A percentile compares a stretch with the other conserved stretches of the same genome.
Evolutionary conservation across 768 basidiomycete genomes (phyloP).

Genomic region (Lentinula boryana): DNA sequence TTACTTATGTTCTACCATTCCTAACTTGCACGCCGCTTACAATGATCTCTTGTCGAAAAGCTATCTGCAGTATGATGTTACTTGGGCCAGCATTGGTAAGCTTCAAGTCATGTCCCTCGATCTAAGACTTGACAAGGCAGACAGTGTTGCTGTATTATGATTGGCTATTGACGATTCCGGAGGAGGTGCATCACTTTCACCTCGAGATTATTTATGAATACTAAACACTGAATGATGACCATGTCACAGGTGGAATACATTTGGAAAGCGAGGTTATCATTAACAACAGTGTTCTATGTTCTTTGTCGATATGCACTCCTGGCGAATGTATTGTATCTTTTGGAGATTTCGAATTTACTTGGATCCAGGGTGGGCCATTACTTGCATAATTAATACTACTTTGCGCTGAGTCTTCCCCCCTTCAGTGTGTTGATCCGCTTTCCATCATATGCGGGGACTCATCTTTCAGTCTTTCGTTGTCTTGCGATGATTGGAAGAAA

Average conservation of each 20-base stretch:
- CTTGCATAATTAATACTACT: not conserved
- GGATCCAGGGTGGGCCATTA: not conserved
- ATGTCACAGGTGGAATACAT: conserved; percentile 17
- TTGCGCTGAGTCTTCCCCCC: not conserved
- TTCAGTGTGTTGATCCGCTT: not conserved
- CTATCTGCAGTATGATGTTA: conserved; percentile 3
- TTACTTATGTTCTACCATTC: not conserved
- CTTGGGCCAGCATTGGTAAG: conserved; percentile 4
- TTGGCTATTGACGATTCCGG: conserved; percentile 23
- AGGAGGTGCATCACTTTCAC: conserved; percentile 14
- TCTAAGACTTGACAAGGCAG: not conserved
- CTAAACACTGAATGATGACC: not conserved
- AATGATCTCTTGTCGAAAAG: not conserved
- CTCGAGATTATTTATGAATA: not conserved
- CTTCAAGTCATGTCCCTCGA: not conserved
- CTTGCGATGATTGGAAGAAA: conserved; percentile 21
- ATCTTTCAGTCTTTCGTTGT: conserved; percentile 1
- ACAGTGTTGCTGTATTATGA: conserved; percentile 26
- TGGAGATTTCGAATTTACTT: conserved; percentile 18
- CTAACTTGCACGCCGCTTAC: not conserved
- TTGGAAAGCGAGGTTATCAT: conserved; percentile 19
- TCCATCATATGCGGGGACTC: not conserved
- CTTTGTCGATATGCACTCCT: conserved; percentile 27
- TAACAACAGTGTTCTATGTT: conserved; percentile 24
- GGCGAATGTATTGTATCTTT: conserved; percentile 25